Evolutionary conservation across 371 early-diverging fungal species (phyloP).

Genomic region (Mucor velutinosus): DNA sequence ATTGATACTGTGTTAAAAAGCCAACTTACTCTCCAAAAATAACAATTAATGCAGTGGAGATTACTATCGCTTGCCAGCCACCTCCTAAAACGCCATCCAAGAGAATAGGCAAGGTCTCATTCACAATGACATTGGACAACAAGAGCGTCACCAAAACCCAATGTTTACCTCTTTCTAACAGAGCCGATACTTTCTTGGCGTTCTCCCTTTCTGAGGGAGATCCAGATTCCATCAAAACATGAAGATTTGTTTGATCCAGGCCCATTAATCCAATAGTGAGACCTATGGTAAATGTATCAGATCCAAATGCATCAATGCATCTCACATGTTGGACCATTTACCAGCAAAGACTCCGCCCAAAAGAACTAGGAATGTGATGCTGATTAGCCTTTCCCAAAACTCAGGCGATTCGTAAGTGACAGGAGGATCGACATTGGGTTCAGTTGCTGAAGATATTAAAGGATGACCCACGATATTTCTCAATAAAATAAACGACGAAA

Average conservation of each 20-base stretch:
- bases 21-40: conserved; percentile 87
- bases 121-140: conserved; percentile 89
- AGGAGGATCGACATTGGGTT: conserved; percentile 8
- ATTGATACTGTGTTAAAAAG: background rate
- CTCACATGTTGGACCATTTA: conserved; percentile 9
- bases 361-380: conserved; percentile 58
- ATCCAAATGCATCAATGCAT: background rate
- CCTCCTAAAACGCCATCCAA: conserved; percentile 78
- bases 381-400: conserved; percentile 46
- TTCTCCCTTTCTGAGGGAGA: conserved; percentile 61
- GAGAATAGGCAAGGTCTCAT: conserved; percentile 94
- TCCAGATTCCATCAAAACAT: conserved; percentile 73
- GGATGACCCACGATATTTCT: conserved; percentile 13
- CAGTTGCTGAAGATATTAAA: conserved; percentile 10
- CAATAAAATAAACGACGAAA: conserved; percentile 12
- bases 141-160: conserved; percentile 89
- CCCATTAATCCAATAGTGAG: conserved; percentile 87
- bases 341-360: conserved; percentile 79
- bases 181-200: conserved; percentile 69
- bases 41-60: conserved; percentile 86
- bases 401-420: conserved; percentile 22
- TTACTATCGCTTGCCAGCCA: conserved; percentile 83
- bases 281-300: conserved; percentile 42
- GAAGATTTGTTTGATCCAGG: conserved; percentile 67
- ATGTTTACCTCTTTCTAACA: conserved; percentile 74